Evolutionary conservation across 148 eudicot genomes (phyloP).

Genomic region (Cornus kousa): DNA sequence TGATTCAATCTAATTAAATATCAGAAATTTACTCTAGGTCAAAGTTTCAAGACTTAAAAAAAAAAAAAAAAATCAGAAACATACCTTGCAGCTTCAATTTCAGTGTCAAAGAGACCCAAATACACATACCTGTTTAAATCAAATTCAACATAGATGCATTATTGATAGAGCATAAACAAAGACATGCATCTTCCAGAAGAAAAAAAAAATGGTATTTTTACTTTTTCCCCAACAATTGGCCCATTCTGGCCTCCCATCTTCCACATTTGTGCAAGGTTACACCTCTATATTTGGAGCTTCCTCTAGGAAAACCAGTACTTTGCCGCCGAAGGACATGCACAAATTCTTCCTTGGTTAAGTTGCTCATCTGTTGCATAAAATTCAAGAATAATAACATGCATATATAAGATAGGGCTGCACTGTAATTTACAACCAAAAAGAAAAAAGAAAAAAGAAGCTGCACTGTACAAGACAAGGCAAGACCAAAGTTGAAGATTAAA

Average conservation of each 20-base stretch:
- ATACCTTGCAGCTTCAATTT: slow-evolving; percentile 95
- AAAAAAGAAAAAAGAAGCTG: not conserved
- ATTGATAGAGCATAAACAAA: not conserved
- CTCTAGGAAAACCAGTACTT: slow-evolving; percentile 95
- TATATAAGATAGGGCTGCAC: not conserved
- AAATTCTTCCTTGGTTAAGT: slow-evolving; percentile 92
- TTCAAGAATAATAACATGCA: not conserved
- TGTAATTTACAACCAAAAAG: not conserved
- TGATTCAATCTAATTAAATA: too few species aligned
- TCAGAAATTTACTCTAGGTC: too few species aligned
- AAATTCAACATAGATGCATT: not conserved
- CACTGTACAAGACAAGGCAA: not conserved
- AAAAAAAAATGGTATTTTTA: slow-evolving; percentile 20
- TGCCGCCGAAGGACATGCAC: slow-evolving; percentile 94
- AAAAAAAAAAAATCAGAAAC: not conserved
- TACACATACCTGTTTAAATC: slow-evolving; percentile 72
- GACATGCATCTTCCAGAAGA: too few species aligned
- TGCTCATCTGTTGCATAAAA: slow-evolving; percentile 59
- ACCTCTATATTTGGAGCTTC: slow-evolving; percentile 94
- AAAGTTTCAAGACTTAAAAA: not conserved
- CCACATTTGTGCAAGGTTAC: slow-evolving; percentile 99
- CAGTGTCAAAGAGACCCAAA: slow-evolving; percentile 91
- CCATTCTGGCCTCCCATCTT: slow-evolving; percentile 99
- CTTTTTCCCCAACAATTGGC: slow-evolving; percentile 98
- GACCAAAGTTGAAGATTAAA: not conserved